phyloP scores from a whole-genome alignment of 1,284 basidiomycete genomes.

The Trichosporon sp. region DNA sequence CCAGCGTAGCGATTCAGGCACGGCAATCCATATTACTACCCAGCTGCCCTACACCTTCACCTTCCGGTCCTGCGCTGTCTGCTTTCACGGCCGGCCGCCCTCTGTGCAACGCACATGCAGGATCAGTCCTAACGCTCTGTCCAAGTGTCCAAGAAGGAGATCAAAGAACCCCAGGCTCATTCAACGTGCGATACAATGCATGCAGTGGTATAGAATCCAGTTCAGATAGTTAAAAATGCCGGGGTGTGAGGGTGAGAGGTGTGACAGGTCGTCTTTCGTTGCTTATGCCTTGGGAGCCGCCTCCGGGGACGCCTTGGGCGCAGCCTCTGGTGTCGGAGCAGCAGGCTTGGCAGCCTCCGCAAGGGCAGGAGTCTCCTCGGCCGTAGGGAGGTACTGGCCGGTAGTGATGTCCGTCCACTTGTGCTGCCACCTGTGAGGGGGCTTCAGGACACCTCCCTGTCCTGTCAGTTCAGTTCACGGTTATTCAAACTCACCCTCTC shows the following conservation, averaged over 20 bases:
- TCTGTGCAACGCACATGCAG: not conserved
- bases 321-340: not conserved
- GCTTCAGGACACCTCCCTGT: slow-evolving; percentile 39
- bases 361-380: not conserved
- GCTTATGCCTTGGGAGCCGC: not conserved
- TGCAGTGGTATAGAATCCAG: slow-evolving; percentile 6
- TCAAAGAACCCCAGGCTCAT: not conserved
- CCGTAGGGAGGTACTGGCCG: not conserved
- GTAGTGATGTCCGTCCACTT: slow-evolving; percentile 25
- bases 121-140: too few species aligned
- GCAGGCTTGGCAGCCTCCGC: not conserved
- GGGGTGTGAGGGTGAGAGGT: not conserved
- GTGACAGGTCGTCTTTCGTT: not conserved
- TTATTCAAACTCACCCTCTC: slow-evolving; percentile 62
- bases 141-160: not conserved
- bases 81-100: not conserved
- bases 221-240: slow-evolving; percentile 2
- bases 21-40: slow-evolving; percentile 3
- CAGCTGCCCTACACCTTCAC: not conserved
- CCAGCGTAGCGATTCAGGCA: slow-evolving; percentile 22
- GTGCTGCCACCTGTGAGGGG: slow-evolving; percentile 46
- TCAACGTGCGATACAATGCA: slow-evolving; percentile 16
- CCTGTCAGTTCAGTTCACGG: slow-evolving; percentile 19
- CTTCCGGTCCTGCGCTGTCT: not conserved
- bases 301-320: not conserved